These are phyloP conservation scores for Pseudonitzschia delicatissima DNA, from an alignment of 108 stramenopile genomes.

Conservation along the genomic window DNA sequence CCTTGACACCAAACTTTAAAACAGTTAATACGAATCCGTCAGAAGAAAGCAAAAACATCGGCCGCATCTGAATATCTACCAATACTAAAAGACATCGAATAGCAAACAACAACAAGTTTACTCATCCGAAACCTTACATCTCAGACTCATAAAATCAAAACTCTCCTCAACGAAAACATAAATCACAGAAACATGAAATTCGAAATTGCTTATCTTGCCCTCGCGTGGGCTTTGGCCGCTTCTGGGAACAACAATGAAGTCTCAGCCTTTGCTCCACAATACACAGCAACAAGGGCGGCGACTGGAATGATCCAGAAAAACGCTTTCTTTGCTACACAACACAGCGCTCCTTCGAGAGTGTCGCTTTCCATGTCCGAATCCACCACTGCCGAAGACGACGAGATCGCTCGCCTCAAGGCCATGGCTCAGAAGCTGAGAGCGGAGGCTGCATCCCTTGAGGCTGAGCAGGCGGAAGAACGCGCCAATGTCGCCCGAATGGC, in stretches of 20 bases:
- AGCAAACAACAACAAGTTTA: not conserved
- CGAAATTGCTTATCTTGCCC: not conserved
- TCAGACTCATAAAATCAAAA: not conserved
- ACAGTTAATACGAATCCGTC: not conserved
- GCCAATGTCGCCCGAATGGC: slow-evolving; percentile 66
- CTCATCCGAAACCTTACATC: not conserved
- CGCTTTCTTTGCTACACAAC: not conserved
- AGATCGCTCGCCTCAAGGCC: slow-evolving; percentile 68
- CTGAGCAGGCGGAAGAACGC: slow-evolving; percentile 69
- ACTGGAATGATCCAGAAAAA: not conserved
- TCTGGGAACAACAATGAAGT: not conserved
- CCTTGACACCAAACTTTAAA: not conserved
- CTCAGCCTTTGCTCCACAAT: not conserved
- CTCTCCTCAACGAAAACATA: not conserved
- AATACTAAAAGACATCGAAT: not conserved
- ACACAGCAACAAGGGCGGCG: not conserved
- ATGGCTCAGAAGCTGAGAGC: slow-evolving; percentile 80
- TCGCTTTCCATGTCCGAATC: not conserved
- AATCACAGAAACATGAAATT: slow-evolving; percentile 1
- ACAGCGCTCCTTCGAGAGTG: not conserved
- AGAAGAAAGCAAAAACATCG: not conserved
- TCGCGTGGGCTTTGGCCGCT: not conserved
- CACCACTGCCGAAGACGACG: slow-evolving; percentile 42
- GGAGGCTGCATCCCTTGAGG: slow-evolving; percentile 77
- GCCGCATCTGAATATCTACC: not conserved